phyloP scores from a whole-genome alignment of 352 stramenopile species.

The Phytophthora agathidicida region DNA sequence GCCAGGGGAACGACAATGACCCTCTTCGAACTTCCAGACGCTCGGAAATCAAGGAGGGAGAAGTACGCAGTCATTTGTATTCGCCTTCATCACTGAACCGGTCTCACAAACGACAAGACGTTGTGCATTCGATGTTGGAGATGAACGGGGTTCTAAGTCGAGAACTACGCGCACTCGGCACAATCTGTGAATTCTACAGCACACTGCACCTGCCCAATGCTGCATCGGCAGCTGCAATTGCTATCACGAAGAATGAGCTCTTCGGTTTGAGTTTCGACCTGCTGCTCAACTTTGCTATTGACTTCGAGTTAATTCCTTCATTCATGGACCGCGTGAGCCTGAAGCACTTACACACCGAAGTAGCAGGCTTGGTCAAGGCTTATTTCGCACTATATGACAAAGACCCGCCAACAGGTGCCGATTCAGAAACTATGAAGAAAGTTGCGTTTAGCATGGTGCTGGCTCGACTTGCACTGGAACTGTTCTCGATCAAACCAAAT shows the following conservation, averaged over 20 bases:
- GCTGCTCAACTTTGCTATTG: slow-evolving; percentile 73
- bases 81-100: slow-evolving; percentile 21
- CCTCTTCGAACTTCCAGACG: slow-evolving; percentile 1
- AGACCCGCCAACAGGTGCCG: slow-evolving; percentile 45
- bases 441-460: slow-evolving; percentile 71
- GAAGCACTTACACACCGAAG: slow-evolving; percentile 72
- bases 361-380: slow-evolving; percentile 60
- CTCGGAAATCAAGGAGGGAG: slow-evolving; percentile 4
- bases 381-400: slow-evolving; percentile 69
- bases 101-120: slow-evolving; percentile 52
- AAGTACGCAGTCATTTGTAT: slow-evolving; percentile 27
- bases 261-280: slow-evolving; percentile 70
- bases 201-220: slow-evolving; percentile 46
- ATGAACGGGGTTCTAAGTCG: slow-evolving; percentile 70
- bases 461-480: slow-evolving; percentile 67
- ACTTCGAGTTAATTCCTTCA: slow-evolving; percentile 82
- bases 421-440: slow-evolving; percentile 76
- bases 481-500: slow-evolving; percentile 63
- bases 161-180: slow-evolving; percentile 67
- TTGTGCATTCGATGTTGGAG: slow-evolving; percentile 80
- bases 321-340: slow-evolving; percentile 83
- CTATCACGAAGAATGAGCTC: slow-evolving; percentile 48
- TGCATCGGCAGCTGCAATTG: slow-evolving; percentile 12
- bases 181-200: slow-evolving; percentile 83
- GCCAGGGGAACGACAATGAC: slow-evolving; percentile 29